Conservation (phyloP, 331 rosid species). For the Saraca asoca region DNA sequence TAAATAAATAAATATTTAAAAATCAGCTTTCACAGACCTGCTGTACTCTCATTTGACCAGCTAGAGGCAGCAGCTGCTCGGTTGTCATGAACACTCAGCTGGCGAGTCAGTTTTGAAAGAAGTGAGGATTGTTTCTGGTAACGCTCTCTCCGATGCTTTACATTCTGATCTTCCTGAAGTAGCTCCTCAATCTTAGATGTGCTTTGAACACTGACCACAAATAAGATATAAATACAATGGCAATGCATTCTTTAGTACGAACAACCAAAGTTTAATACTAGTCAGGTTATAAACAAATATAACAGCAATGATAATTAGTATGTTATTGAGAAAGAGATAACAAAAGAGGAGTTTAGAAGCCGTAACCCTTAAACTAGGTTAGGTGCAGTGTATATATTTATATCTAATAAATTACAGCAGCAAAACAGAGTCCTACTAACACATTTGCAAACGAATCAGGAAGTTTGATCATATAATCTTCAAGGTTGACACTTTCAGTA, state of each 20-base stretch:
- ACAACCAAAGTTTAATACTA: not conserved
- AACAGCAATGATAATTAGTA: slow-evolving; percentile 10
- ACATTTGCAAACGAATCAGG: not conserved
- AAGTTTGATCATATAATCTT: slow-evolving; percentile 7
- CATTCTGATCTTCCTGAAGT: slow-evolving; percentile 90
- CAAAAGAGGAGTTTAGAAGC: too few relatives aligned
- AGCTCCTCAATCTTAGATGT: slow-evolving; percentile 87
- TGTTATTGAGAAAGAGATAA: not conserved
- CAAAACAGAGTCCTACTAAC: too few relatives aligned
- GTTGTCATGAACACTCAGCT: slow-evolving; percentile 92
- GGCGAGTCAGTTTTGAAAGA: slow-evolving; percentile 84
- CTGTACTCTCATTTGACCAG: slow-evolving; percentile 68
- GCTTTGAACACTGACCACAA: slow-evolving; percentile 69
- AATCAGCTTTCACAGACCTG: slow-evolving; percentile 45
- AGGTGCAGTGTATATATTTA: too few relatives aligned
- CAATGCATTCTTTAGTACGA: not conserved
- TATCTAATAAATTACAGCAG: too few relatives aligned
- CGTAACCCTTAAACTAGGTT: too few relatives aligned
- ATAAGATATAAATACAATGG: slow-evolving; percentile 12
- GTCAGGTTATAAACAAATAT: not conserved
- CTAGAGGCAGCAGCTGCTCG: slow-evolving; percentile 83
- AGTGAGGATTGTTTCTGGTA: slow-evolving; percentile 82
- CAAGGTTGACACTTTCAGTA: not conserved
- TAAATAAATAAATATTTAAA: slow-evolving; percentile 5
- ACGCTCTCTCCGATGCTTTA: slow-evolving; percentile 78